A percentile compares a stretch with the other conserved stretches of the same genome.
These are phyloP conservation scores for Gynochthodes officinalis DNA, from an alignment of 257 asterid species.

Conservation along the genomic window DNA sequence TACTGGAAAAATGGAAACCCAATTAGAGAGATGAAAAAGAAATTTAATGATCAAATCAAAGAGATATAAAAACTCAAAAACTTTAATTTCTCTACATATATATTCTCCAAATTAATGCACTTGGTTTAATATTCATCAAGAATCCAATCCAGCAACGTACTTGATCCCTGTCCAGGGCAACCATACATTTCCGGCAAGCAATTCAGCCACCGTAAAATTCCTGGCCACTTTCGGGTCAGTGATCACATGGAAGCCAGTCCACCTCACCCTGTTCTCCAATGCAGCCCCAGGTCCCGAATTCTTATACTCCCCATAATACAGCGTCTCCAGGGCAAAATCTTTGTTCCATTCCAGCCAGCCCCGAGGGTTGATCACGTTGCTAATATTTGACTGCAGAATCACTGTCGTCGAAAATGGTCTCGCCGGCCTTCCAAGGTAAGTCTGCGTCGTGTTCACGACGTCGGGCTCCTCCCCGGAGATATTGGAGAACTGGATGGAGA, in stretches of 20 bases:
- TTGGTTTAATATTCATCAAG: conserved; percentile 8
- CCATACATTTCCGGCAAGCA: conserved; percentile 54
- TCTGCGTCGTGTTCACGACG: conserved; percentile 33
- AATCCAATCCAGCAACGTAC: conserved; percentile 36
- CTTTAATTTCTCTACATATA: too few species aligned
- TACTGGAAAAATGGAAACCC: too few species aligned
- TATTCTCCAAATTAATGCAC: too few species aligned
- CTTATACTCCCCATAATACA: conserved; percentile 49
- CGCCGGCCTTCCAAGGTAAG: conserved; percentile 62
- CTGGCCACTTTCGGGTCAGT: conserved; percentile 35
- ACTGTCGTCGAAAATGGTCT: conserved; percentile 47
- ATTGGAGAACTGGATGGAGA: conserved; percentile 50
- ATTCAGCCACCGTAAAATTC: conserved; percentile 42
- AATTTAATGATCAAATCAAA: too few species aligned
- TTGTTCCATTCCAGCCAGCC: conserved; percentile 69
- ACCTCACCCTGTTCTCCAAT: conserved; percentile 35
- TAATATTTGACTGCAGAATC: conserved; percentile 49
- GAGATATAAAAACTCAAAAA: too few species aligned
- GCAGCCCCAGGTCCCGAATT: conserved; percentile 55
- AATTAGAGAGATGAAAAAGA: too few species aligned
- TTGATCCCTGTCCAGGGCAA: conserved; percentile 55
- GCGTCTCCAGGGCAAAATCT: conserved; percentile 33
- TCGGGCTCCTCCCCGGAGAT: conserved; percentile 37
- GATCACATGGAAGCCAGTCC: conserved; percentile 52
- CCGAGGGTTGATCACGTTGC: conserved; percentile 38